Conservation (phyloP, 495 filamentous ascomycete species). For the Hypoxylon trugodes region DNA sequence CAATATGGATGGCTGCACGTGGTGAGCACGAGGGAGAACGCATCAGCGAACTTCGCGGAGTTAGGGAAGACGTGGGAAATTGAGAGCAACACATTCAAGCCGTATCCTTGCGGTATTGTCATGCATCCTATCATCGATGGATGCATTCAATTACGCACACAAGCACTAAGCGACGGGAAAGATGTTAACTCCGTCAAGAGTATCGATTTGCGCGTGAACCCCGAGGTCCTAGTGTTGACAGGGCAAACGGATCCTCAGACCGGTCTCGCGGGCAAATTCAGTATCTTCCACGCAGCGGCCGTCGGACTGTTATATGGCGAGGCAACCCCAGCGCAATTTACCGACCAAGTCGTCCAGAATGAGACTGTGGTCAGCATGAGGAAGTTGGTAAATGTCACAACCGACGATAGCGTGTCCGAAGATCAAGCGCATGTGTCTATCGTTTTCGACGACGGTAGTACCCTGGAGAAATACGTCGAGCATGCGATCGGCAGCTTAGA, state of each 20-base stretch:
- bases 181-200: constrained; percentile 43
- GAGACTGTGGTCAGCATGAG: constrained; percentile 49
- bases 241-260: constrained; percentile 59
- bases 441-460: constrained; percentile 45
- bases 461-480: constrained; percentile 54
- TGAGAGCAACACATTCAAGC: constrained; percentile 62
- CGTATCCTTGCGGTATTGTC: constrained; percentile 65
- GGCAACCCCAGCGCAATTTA: constrained; percentile 59
- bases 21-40: constrained; percentile 50
- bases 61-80: constrained; percentile 58
- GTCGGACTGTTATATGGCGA: constrained; percentile 60
- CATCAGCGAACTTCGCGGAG: constrained; percentile 46
- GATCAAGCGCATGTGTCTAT: constrained; percentile 56
- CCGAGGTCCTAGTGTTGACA: constrained; percentile 62
- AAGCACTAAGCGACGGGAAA: constrained; percentile 42
- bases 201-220: constrained; percentile 55
- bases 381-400: constrained; percentile 52
- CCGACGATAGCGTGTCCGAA: constrained; percentile 48
- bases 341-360: constrained; percentile 54
- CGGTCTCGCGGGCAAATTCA: constrained; percentile 64
- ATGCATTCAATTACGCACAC: constrained; percentile 54
- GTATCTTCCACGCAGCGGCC: constrained; percentile 61
- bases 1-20: constrained; percentile 63
- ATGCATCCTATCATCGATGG: constrained; percentile 65
- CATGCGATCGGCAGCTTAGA: constrained; percentile 62